Conservation (phyloP, 352 stramenopile species). For the Peronosclerospora sorghi region DNA sequence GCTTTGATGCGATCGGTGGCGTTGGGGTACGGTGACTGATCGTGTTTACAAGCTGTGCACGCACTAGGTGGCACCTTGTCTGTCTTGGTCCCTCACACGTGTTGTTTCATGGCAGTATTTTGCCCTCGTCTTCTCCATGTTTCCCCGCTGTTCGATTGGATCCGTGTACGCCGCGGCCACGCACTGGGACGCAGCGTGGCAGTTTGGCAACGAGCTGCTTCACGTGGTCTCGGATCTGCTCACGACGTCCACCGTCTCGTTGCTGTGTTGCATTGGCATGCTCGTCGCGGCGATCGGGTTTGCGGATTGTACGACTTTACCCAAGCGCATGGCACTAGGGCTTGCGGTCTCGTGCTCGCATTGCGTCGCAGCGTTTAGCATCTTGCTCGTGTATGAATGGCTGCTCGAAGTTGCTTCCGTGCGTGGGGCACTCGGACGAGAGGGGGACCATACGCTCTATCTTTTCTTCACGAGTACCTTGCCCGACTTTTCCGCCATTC, state of each 20-base stretch:
- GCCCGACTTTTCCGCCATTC: constrained; percentile 51
- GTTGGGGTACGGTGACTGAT: constrained; percentile 41
- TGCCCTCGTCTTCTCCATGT: constrained; percentile 85
- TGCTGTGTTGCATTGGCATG: constrained; percentile 48
- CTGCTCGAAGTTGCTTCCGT: constrained; percentile 64
- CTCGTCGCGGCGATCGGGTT: constrained; percentile 50
- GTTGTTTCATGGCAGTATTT: constrained; percentile 63
- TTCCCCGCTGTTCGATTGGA: constrained; percentile 80
- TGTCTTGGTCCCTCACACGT: too few relatives aligned
- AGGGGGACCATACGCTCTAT: constrained; percentile 66
- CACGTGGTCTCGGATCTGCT: constrained; percentile 59
- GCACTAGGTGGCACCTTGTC: too few relatives aligned
- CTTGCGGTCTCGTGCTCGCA: constrained; percentile 41
- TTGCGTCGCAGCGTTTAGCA: constrained; percentile 52
- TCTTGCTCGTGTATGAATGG: constrained; percentile 71
- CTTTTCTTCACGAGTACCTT: constrained; percentile 70
- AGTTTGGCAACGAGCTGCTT: constrained; percentile 46
- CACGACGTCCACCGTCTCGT: constrained; percentile 62
- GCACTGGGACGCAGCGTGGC: constrained; percentile 26
- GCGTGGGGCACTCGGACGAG: constrained; percentile 44
- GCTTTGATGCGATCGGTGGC: constrained; percentile 86
- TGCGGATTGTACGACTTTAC: constrained; percentile 56
- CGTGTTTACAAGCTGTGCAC: too few relatives aligned
- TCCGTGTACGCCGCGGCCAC: constrained; percentile 52
- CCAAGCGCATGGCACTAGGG: constrained; percentile 45